Percentiles rank a stretch among this genome's conserved stretches.
These are phyloP conservation scores for Dendrostoma leiphaemia DNA, from an alignment of 2,329 filamentous ascomycete genomes.

Conservation along the genomic window DNA sequence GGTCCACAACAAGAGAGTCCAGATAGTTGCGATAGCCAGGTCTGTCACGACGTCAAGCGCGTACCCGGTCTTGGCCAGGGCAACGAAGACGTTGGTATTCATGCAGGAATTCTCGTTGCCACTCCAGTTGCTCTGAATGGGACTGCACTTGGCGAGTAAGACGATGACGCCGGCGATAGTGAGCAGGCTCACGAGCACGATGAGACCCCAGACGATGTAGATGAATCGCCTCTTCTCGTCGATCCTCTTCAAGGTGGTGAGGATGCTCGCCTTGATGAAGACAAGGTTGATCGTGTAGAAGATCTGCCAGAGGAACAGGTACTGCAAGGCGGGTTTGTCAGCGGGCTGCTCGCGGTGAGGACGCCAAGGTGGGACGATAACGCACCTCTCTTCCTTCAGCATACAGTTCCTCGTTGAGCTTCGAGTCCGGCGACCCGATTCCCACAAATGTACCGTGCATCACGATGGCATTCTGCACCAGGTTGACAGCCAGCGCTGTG, in stretches of 20 bases:
- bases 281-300: conserved; percentile 17
- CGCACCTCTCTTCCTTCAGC: conserved; percentile 13
- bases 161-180: conserved; percentile 16
- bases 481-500: conserved; percentile 17
- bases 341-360: background rate
- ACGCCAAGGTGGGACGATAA: background rate
- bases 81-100: conserved; percentile 13
- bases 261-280: conserved; percentile 18
- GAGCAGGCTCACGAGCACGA: conserved; percentile 13
- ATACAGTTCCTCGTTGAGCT: conserved; percentile 12
- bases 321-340: background rate
- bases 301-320: conserved; percentile 19
- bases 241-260: conserved; percentile 13
- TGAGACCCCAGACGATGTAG: conserved; percentile 15
- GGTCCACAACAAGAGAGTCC: conserved; percentile 14
- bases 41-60: conserved; percentile 16
- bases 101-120: conserved; percentile 13
- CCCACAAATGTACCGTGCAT: conserved; percentile 19
- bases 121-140: conserved; percentile 18
- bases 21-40: conserved; percentile 15
- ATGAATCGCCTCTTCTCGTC: conserved; percentile 9
- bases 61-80: conserved; percentile 18
- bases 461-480: conserved; percentile 17
- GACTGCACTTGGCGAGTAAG: conserved; percentile 14
- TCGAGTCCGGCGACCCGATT: conserved; percentile 16